Evolutionary conservation across 495 filamentous ascomycete species (phyloP), one percentile per base, ranked within the genome.

Genomic region (Hyaloscypha bicolor): DNA sequence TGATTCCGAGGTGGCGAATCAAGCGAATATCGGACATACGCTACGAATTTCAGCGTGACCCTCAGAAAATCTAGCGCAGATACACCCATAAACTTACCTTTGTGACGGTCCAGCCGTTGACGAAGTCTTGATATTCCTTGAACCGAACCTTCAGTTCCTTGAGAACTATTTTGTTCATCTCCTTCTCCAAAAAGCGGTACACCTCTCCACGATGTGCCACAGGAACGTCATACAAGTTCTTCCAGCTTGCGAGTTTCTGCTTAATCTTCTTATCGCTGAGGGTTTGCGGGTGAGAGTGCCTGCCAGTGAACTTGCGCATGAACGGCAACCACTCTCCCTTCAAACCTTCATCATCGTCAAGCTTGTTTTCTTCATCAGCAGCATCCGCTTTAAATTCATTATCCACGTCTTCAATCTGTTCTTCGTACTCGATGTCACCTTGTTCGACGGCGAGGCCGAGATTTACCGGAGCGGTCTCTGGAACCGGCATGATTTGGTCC

Each of bases 371-470:
- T 33, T 55, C 67, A 19, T 90, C 88, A 57, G 77, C 78, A 31
- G 87, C 85, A 14, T 89, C 87, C 4, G 78, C 79, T 57, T n/a
- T 82, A 74, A 51, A 81, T 70, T 92, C 89, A 0, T 84, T 85
- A 69, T 93, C 90, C 6, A 90, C 71, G 59, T 91, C 88, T 67
- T 83, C 81, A 0, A 91, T 74, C 66, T 86, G 80, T 72, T 92
- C 90, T 52, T 83, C 29, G 6, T 11, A 85, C 37, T 90, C 89
- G 6, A 88, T 77, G 58, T 92, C 89, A 4, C 76, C 76, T 37
- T 92, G 88, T 72, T 92, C 89, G 30, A 84, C 79, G 12, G 79
- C 79, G 45, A 84, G 79, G 1, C 79, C 80, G 64, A 85, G 80
- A 48, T 72, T 81, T 72, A 42, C 85, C 79, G 4, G 79, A 66